Evolutionary conservation across 306 rosid genomes (phyloP).

Genomic region (Castanopsis chinensis): DNA sequence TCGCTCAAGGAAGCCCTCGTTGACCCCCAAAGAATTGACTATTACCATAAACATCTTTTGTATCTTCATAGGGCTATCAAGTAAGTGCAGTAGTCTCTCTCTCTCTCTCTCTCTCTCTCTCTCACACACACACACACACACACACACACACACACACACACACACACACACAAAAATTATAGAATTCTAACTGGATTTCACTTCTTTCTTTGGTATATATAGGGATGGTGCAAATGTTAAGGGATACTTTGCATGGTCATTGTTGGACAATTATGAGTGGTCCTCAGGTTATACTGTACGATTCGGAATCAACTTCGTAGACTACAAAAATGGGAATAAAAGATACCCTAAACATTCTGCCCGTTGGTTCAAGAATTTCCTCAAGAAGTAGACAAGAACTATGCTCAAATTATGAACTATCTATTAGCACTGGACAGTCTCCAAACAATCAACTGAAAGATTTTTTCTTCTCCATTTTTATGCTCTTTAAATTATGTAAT

Average conservation of each 20-base stretch:
- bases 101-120: neutral
- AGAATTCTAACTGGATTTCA: neutral
- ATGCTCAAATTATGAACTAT: no score
- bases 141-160: no score
- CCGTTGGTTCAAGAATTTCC: conserved; percentile 59
- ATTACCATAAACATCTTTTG: conserved; percentile 34
- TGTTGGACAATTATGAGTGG: conserved; percentile 71
- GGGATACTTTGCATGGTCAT: conserved; percentile 72
- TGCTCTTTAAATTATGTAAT: no score
- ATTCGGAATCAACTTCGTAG: conserved; percentile 59
- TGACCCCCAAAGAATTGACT: conserved; percentile 46
- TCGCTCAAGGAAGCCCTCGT: conserved; percentile 28
- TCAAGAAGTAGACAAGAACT: conserved; percentile 4
- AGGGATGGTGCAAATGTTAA: conserved; percentile 64
- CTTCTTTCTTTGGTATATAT: neutral
- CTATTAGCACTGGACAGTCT: no score
- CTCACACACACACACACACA: neutral
- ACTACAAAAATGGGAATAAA: conserved; percentile 45
- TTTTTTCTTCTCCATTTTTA: no score
- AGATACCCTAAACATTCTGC: conserved; percentile 63
- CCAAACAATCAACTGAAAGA: no score
- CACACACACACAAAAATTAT: neutral
- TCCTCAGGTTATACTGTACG: conserved; percentile 47
- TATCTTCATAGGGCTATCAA: conserved; percentile 45
- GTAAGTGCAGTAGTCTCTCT: conserved; percentile 29